Conservation (phyloP, 352 stramenopile species). For the Pythium pyrilobum region DNA sequence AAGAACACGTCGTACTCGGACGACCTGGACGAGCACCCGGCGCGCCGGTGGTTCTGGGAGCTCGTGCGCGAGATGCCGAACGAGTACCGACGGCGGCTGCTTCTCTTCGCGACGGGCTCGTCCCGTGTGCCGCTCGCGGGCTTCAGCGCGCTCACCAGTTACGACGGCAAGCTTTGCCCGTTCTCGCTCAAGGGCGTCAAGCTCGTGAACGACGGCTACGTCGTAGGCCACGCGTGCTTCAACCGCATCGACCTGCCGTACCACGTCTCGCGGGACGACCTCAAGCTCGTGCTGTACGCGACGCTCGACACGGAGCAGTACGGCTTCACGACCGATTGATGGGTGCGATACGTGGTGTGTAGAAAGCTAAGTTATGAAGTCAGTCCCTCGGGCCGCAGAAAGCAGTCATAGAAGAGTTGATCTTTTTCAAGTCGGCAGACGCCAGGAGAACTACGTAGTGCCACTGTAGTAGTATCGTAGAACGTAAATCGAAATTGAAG, state of each 20-base stretch:
- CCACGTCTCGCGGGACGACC: constrained; percentile 84
- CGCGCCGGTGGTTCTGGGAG: constrained; percentile 93
- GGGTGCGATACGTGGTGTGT: neutral
- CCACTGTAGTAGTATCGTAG: no score
- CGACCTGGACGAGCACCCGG: constrained; percentile 35
- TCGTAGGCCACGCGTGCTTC: constrained; percentile 55
- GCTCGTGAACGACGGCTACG: constrained; percentile 18
- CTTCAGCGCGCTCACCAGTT: constrained; percentile 69
- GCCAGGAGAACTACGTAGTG: no score
- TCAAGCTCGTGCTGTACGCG: constrained; percentile 42
- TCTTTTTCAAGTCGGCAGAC: no score
- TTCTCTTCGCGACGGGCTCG: constrained; percentile 80
- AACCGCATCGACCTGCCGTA: constrained; percentile 91
- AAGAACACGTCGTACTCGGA: constrained; percentile 62
- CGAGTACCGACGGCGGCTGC: constrained; percentile 62
- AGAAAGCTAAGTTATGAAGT: constrained; percentile 7
- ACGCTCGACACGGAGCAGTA: constrained; percentile 47
- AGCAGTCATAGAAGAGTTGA: no score
- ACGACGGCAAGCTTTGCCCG: constrained; percentile 63
- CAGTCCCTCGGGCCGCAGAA: no score
- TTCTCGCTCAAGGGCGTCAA: constrained; percentile 64
- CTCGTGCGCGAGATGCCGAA: constrained; percentile 87
- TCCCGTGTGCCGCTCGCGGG: constrained; percentile 67
- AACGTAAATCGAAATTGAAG: no score
- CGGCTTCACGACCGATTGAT: constrained; percentile 54